Evolutionary conservation across 164 flowering plant species (phyloP), one percentile per base, ranked within the genome.

Genomic region (Paratinospora sagittata): DNA sequence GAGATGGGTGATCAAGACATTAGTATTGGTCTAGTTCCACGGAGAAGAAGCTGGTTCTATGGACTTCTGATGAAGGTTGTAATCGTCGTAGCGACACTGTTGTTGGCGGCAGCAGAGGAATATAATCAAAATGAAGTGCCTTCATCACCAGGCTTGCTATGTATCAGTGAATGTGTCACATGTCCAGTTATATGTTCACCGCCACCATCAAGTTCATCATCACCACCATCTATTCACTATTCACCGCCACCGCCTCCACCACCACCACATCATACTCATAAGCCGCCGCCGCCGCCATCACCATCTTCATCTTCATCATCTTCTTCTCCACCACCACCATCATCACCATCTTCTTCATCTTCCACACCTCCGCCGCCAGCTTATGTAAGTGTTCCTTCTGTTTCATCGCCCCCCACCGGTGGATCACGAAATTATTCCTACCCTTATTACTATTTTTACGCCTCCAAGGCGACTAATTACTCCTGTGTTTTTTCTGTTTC

Each of bases 181-280:
- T 86, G 90, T 69, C 87, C 90, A 8, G 75, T 73, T 66, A 83
- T 86, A 19, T 86, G 90, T 65, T 73, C 87, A 58, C 84, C 89
- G 19, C 87, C 85, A 4, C 80, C 89, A 7, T 78, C 84, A n/a
- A 7, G 65, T 41, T 19, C 73, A 8, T 12, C 47, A 13, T 77
- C 84, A 12, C 17, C 65, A 41, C 27, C 73, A 8, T 19, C 61
- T 13, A 63, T 63, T 8, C 57, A 63, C n/a, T 8, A 72, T 12
- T 61, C 74, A 33, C 70, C 75, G 33, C 41, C 81, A 27, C 76
- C 75, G 2, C 70, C 74, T 0, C 69, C 74, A 27, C 72, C 71
- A 9, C 63, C 34, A n/a, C 63, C 67, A 12, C 26, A 23, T 16
- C 49, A 6, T 17, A 14, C 26, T 4, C 39, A 74, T 61, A 8